phyloP scores from a whole-genome alignment of 306 rosid genomes.

The Prinsepia uniflora region DNA sequence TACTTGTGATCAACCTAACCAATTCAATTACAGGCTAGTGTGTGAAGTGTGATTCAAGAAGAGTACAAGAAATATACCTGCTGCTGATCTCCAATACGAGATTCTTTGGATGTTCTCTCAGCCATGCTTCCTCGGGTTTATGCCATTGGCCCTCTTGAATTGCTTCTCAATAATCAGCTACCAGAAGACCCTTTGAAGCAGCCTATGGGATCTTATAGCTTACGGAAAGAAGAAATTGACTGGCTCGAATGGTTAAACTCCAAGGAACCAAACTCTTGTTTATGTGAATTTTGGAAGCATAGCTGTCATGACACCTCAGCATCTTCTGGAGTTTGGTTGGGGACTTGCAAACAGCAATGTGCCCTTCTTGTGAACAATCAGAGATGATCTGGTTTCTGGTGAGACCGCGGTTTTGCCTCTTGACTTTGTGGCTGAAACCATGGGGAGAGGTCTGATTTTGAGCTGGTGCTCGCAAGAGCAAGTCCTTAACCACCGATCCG shows the following conservation, averaged over 20 bases:
- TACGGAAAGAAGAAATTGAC: conserved; percentile 23
- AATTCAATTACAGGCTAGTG: too few species aligned
- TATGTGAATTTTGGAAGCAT: conserved; percentile 28
- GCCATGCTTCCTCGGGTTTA: conserved; percentile 10
- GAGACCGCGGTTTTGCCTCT: background rate
- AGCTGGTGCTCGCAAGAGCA: conserved; percentile 26
- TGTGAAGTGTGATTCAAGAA: too few species aligned
- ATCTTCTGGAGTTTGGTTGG: conserved; percentile 21
- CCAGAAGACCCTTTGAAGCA: conserved; percentile 6
- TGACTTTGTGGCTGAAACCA: conserved; percentile 3
- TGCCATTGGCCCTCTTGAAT: conserved; percentile 23
- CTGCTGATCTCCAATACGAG: too few species aligned
- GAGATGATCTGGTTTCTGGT: conserved; percentile 12
- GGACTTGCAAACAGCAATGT: conserved; percentile 27
- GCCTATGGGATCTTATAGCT: conserved; percentile 9
- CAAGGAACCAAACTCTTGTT: conserved; percentile 10
- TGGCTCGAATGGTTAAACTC: conserved; percentile 17
- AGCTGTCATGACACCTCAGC: conserved; percentile 1
- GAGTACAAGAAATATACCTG: too few species aligned
- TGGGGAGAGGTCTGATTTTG: conserved; percentile 11
- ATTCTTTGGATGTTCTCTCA: conserved; percentile 19
- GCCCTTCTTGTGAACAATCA: conserved; percentile 23
- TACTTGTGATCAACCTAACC: too few species aligned
- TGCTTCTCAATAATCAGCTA: conserved; percentile 17
- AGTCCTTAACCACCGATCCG: conserved; percentile 19